Percentiles rank a stretch among this genome's conserved stretches.
These are phyloP conservation scores for Ormosia emarginata DNA, from an alignment of 306 rosid species.

Conservation along the genomic window DNA sequence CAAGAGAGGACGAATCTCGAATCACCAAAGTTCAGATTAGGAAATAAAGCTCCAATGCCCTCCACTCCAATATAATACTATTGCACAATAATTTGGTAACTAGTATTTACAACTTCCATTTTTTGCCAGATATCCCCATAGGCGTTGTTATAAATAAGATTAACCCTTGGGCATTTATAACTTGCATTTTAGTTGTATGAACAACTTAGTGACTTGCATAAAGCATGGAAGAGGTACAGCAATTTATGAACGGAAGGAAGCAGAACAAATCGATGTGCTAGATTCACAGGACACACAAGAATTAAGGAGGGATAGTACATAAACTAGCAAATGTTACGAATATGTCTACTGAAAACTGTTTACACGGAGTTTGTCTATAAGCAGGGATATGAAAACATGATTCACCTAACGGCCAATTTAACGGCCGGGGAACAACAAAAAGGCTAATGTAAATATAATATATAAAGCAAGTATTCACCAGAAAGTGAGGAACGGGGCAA, in stretches of 20 bases:
- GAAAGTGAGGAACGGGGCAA: conserved; percentile 14
- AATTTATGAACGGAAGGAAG: not conserved
- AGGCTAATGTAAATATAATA: conserved; percentile 4
- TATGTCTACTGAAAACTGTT: conserved; percentile 2
- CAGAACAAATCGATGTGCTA: not conserved
- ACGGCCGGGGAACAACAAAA: conserved; percentile 10
- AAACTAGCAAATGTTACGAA: not conserved
- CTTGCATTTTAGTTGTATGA: not conserved
- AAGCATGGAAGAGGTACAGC: not conserved
- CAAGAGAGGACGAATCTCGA: not conserved
- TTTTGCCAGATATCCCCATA: no score
- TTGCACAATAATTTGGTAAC: not conserved
- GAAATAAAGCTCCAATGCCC: not conserved
- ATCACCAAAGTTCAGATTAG: not conserved
- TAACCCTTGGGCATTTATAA: no score
- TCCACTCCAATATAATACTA: not conserved
- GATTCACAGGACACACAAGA: not conserved
- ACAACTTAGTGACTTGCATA: not conserved
- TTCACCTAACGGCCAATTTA: conserved; percentile 20
- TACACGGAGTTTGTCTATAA: conserved; percentile 1
- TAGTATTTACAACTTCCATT: not conserved
- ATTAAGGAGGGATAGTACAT: not conserved
- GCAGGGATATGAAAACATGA: conserved; percentile 16
- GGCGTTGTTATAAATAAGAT: no score
- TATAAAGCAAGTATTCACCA: conserved; percentile 29